phyloP scores from a whole-genome alignment of 2,329 filamentous ascomycete genomes.

The Aspergillus ibericus region DNA sequence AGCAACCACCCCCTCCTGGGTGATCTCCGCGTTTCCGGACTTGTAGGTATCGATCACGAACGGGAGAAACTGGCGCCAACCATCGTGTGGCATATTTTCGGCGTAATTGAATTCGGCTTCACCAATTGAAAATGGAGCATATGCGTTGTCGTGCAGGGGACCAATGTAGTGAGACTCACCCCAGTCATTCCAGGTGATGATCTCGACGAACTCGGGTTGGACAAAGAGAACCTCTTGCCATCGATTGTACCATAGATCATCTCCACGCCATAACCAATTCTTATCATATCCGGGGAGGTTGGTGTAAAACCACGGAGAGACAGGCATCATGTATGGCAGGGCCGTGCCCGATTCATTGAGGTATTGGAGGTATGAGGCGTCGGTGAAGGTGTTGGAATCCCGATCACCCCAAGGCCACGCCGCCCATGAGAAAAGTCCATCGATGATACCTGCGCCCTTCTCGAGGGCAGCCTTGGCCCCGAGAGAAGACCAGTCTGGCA shows the following conservation, averaged over 20 bases:
- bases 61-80: conserved; percentile 33
- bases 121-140: conserved; percentile 31
- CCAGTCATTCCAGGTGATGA: conserved; percentile 62
- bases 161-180: conserved; percentile 62
- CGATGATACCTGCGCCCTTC: conserved; percentile 28
- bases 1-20: conserved; percentile 21
- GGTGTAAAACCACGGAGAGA: conserved; percentile 59
- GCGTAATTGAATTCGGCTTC: conserved; percentile 43
- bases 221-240: conserved; percentile 56
- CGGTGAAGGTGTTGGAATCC: conserved; percentile 36
- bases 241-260: conserved; percentile 60
- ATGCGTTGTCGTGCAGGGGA: conserved; percentile 34
- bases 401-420: conserved; percentile 44
- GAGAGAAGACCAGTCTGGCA: conserved; percentile 48
- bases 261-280: conserved; percentile 63
- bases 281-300: conserved; percentile 58
- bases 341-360: conserved; percentile 16
- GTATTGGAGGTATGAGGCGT: conserved; percentile 41
- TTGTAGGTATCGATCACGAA: conserved; percentile 39
- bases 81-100: conserved; percentile 28
- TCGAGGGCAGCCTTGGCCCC: conserved; percentile 30
- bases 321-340: conserved; percentile 53
- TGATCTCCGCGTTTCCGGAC: conserved; percentile 18
- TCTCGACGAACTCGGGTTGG: conserved; percentile 54
- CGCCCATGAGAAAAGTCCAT: conserved; percentile 45